Percentiles rank a stretch among this genome's conserved stretches.
Conservation (phyloP, 192 early-diverging fungal genomes). For the Radiomyces spectabilis region DNA sequence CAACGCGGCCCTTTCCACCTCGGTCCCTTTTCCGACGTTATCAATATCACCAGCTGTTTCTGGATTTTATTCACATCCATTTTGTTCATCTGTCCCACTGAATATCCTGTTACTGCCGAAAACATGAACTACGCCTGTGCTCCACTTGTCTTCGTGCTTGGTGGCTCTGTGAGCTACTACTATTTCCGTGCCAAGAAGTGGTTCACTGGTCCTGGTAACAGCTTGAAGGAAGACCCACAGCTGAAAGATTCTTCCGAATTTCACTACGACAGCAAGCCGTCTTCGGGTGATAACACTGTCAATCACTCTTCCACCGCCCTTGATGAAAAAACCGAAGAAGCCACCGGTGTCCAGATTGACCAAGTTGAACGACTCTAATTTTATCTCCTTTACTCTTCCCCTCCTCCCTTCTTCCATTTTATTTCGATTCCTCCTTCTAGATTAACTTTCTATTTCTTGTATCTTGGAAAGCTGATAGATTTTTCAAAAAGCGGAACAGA, state of each 20-base stretch:
- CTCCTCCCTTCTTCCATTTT: background rate
- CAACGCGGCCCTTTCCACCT: constrained; percentile 39
- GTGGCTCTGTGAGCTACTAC: constrained; percentile 31
- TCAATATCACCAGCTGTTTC: constrained; percentile 26
- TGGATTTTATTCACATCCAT: constrained; percentile 39
- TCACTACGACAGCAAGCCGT: background rate
- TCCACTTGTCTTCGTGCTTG: constrained; percentile 28
- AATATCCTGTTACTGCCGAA: constrained; percentile 30
- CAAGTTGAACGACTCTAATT: background rate
- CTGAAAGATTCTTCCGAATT: background rate
- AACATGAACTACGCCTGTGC: constrained; percentile 42
- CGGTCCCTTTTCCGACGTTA: constrained; percentile 29
- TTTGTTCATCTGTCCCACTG: constrained; percentile 35
- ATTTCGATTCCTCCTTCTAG: background rate
- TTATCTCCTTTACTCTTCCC: background rate
- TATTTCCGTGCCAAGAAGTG: constrained; percentile 33
- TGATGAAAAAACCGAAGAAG: background rate
- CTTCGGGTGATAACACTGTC: too few species aligned
- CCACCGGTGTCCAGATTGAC: background rate
- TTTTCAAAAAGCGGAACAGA: too few species aligned
- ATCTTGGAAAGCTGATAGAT: too few species aligned
- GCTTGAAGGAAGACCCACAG: background rate
- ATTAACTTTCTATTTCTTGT: too few species aligned
- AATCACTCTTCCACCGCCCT: background rate
- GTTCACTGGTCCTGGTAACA: constrained; percentile 26